Evolutionary conservation across 2,329 filamentous ascomycete species (phyloP), one percentile per base, ranked within the genome.

Genomic region (Diaporthe destruens): DNA sequence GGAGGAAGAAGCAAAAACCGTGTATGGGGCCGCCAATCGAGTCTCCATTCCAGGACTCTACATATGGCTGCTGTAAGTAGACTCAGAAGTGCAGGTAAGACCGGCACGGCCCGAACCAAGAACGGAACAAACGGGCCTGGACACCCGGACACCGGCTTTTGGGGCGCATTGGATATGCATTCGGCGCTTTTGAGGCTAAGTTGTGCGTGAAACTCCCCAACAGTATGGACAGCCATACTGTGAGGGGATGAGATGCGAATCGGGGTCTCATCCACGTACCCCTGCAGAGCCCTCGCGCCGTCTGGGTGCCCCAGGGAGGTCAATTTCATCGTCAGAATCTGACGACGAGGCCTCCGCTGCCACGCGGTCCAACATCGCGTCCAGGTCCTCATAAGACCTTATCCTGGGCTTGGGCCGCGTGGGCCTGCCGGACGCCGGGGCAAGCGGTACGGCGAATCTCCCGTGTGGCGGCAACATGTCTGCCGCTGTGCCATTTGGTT

Each of bases 241-340:
- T 59, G n/a, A 25, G 25, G 16, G 32, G 23, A 23, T 32, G 29
- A 23, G 11, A 23, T n/a, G n/a, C n/a, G n/a, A n/a, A n/a, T n/a
- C 18, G 32, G 23, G 16, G 1, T 16, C 59, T 68, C 51, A 69
- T 8, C 65, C 39, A 47, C 57, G 59, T 55, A 71, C 51, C 14
- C 70, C 65, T 32, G 55, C 32, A 20, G 73, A 54, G 63, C 71
- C 29, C 59, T 71, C 42, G 75, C 75, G 61, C 77, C 77, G 56
- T 79, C 80, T 76, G 77, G 69, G 68, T 74, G 79, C 54, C 76
- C 79, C 68, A 0, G 87, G 87, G 8, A 89, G 80, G 66, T 85
- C 80, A 71, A 90, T 90, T 77, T 90, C 88, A 42, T 85, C 86
- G 39, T 90, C 88, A 20, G 89, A 89, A 56, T 89, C 88, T 23